A percentile compares a stretch with the other conserved stretches of the same genome.
phyloP scores from a whole-genome alignment of 192 early-diverging fungal genomes.

The Backusella parvicylindrica region DNA sequence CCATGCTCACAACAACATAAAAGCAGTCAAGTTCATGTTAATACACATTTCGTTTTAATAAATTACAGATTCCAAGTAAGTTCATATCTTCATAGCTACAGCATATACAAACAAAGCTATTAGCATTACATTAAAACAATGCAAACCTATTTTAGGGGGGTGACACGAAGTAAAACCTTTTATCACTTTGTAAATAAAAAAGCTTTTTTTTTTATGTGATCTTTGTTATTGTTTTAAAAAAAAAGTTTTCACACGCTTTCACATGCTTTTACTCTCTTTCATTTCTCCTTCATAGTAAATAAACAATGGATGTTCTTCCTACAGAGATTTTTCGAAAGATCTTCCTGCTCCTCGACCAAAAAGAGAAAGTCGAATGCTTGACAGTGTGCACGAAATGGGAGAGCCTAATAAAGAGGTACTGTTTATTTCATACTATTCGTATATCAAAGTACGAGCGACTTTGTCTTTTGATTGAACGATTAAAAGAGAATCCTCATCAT shows the following conservation, averaged over 20 bases:
- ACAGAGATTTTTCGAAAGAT: neutral
- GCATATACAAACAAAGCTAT: neutral
- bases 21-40: neutral
- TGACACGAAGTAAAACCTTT: neutral
- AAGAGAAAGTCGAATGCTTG: neutral
- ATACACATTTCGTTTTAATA: no score
- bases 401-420: neutral
- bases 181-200: neutral
- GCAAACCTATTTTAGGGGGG: neutral
- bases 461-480: neutral
- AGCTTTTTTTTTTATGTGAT: neutral
- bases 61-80: neutral
- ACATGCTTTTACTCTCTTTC: neutral
- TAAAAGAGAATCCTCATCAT: neutral
- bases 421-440: neutral
- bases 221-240: neutral
- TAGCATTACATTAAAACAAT: neutral
- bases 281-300: neutral
- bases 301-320: neutral
- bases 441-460: neutral
- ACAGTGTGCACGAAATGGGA: neutral
- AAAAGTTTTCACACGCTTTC: neutral
- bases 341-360: neutral
- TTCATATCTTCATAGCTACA: neutral
- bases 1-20: neutral